Evolutionary conservation across 768 basidiomycete genomes (phyloP), one percentile per base, ranked within the genome.

Genomic region (Tulasnella sp.): DNA sequence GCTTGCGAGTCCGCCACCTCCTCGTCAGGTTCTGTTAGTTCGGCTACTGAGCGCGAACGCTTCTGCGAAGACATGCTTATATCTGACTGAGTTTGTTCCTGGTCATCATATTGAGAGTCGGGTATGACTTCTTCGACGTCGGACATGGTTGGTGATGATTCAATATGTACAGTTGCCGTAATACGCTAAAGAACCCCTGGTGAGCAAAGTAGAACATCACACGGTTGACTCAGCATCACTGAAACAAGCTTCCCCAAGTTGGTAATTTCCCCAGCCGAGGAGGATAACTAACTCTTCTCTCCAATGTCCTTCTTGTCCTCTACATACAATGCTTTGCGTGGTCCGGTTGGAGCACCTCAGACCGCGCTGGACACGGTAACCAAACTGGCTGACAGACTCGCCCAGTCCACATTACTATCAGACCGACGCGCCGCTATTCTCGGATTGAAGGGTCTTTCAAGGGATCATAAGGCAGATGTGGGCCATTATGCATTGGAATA

Each of bases 361-460:
- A 84, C 82, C 0, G 74, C 90, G 2, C 66, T 73, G 20, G 90
- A 93, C 52, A 90, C 88, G 19, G 90, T 98, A 60, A 75, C 77
- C 25, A 80, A 81, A 58, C 80, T 98, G 57, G 83, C 82, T 57
- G 91, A 95, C 63, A 71, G 90, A 27, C 77, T 99, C 19, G 84
- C 88, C 16, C 89, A 91, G n/a, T 79, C 83, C 3, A 82, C 86
- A 0, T 77, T 87, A 22, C 77, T 92, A 13, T 84, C 90, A 27
- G 95, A 98, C 67, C 73, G 95, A 59, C 76, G 89, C 53, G 93
- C 93, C 24, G 83, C 93, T 0, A 83, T 99, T n/a, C 70, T 95
- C 46, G 78, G 89, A 0, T 74, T 99, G 57, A 98, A 98, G 64
- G 93, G 92, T 19, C 79, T 98, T 47, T 71, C 81, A 40, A 76